Percentiles rank a stretch among this genome's conserved stretches.
Conservation (phyloP, 2,329 filamentous ascomycete species). For the Phialophora tarda region DNA sequence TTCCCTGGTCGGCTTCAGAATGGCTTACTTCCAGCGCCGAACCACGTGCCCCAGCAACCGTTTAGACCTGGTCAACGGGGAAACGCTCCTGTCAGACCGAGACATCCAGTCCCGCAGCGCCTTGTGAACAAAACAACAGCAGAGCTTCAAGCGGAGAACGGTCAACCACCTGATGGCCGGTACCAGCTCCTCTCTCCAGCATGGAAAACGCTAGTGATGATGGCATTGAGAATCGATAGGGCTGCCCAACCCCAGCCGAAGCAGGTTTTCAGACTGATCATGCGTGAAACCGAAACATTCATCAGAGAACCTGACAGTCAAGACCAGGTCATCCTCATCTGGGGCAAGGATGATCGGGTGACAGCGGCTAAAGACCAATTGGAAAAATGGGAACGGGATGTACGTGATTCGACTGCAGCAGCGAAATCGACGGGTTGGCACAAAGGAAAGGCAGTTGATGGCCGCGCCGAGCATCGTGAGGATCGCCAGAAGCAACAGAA, state of each 20-base stretch:
- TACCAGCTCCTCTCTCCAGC: slow-evolving; percentile 17
- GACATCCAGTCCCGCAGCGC: not conserved
- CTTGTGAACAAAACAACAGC: slow-evolving; percentile 9
- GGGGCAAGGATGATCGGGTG: slow-evolving; percentile 32
- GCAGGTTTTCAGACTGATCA: slow-evolving; percentile 22
- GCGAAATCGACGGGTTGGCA: slow-evolving; percentile 22
- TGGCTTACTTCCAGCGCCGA: not conserved
- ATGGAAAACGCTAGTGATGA: slow-evolving; percentile 21
- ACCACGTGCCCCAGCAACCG: not conserved
- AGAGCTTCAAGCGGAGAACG: slow-evolving; percentile 14
- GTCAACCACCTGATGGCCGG: slow-evolving; percentile 13
- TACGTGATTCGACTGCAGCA: slow-evolving; percentile 14
- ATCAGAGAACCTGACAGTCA: slow-evolving; percentile 28
- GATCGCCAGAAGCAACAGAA: slow-evolving; percentile 24
- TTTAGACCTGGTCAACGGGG: not conserved
- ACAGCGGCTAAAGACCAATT: slow-evolving; percentile 27
- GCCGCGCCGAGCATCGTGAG: slow-evolving; percentile 36
- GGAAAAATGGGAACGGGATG: slow-evolving; percentile 29
- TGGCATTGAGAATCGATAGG: slow-evolving; percentile 18
- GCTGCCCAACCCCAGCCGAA: slow-evolving; percentile 21
- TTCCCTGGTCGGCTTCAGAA: slow-evolving; percentile 10
- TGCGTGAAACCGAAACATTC: slow-evolving; percentile 30
- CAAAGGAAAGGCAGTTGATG: slow-evolving; percentile 34
- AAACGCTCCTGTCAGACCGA: not conserved
- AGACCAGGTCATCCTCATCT: slow-evolving; percentile 31